Conservation (phyloP, 2,329 filamentous ascomycete genomes). For the Neopestalotiopsis rosae region DNA sequence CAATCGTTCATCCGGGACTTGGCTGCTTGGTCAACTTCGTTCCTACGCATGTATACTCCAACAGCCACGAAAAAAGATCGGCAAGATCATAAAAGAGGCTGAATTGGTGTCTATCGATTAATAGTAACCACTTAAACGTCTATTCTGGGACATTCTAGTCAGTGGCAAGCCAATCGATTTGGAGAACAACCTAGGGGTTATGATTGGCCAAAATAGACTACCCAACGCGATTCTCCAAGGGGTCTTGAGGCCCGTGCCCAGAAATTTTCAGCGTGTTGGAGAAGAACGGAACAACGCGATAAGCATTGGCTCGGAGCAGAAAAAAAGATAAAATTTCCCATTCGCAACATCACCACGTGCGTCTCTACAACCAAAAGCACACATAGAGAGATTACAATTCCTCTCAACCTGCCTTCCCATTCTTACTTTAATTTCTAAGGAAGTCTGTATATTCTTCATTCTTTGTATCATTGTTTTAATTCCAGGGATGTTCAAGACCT, state of each 20-base stretch:
- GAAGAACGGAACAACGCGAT: neutral
- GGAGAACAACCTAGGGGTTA: neutral
- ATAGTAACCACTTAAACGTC: neutral
- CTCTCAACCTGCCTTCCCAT: neutral
- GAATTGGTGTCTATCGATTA: no score
- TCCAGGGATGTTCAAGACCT: slow-evolving; percentile 22
- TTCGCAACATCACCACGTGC: neutral
- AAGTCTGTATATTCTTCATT: neutral
- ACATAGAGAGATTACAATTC: neutral
- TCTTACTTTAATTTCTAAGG: neutral
- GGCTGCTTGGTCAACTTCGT: no score
- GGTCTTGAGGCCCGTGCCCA: slow-evolving; percentile 5
- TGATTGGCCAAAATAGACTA: neutral
- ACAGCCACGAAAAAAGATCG: no score
- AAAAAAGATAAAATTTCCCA: slow-evolving; percentile 1
- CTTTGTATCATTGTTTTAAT: neutral
- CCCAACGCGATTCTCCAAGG: neutral
- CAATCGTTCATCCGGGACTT: no score
- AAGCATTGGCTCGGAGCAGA: neutral
- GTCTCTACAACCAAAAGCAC: neutral
- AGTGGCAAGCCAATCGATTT: neutral
- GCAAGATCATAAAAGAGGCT: no score
- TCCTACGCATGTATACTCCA: no score
- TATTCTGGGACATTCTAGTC: neutral
- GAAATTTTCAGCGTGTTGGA: neutral